Evolutionary conservation across 495 filamentous ascomycete genomes (phyloP), one percentile per base, ranked within the genome.

Genomic region (Trichoderma erinaceum): DNA sequence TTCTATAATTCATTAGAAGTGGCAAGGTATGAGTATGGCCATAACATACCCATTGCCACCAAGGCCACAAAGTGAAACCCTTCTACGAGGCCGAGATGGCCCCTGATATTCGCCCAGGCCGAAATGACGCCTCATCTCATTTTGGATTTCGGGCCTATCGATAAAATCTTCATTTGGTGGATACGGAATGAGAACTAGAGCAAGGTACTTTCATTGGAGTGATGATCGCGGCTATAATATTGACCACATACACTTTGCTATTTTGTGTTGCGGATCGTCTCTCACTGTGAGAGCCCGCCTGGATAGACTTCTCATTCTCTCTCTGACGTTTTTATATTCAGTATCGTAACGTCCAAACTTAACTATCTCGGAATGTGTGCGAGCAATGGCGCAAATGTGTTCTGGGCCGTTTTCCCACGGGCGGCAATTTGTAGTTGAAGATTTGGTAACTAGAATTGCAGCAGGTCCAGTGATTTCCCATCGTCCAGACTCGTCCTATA

Each of bases 11-110:
- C 46, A 4, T 67, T 38, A 65, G 66, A 15, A 58, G 38, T 8
- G 50, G 29, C 27, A 64, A 38, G 67, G 69, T 44, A 68, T n/a
- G 1, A 15, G n/a, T 25, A 35, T 32, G 68, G 1, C 6, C 41
- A 23, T 29, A 32, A 65, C 73, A 69, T 76, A 84, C 83, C 83
- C 83, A 41, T 83, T 76, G n/a, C 83, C 83, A 15, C 82, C 83
- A 23, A 84, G 71, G 2, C 81, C 82, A 64, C 69, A 74, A 43
- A 84, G 74, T 13, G 80, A 75, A 5, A 73, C 74, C 35, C 77
- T 67, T 63, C n/a, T 50, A 32, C 64, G 63, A 67, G 43, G 71
- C 64, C 61, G 43, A 46, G 43, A 15, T 11, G 3, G 43, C 18
- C 18, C 43, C 12, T 46, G 10, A 16, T 46, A 64, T 44, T 56